These are phyloP conservation scores for Apiosordaria backusii DNA, from an alignment of 495 filamentous ascomycete species.

Conservation along the genomic window DNA sequence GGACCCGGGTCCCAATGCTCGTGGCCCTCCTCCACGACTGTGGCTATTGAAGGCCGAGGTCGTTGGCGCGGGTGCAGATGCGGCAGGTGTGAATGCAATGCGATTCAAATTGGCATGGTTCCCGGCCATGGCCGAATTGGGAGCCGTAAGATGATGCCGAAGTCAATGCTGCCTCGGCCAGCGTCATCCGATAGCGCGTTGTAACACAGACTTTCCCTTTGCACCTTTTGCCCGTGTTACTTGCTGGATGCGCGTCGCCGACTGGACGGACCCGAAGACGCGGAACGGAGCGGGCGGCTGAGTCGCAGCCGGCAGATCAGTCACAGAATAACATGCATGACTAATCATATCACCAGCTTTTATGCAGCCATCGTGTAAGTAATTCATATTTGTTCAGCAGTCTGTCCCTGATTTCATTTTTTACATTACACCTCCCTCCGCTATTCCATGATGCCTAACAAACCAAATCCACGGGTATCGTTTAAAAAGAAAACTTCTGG, in stretches of 20 bases:
- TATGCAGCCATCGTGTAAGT: neutral
- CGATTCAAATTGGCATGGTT: neutral
- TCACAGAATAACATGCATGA: neutral
- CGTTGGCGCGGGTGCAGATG: neutral
- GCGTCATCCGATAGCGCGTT: neutral
- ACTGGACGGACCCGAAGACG: neutral
- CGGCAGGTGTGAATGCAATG: neutral
- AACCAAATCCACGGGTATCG: too few relatives aligned
- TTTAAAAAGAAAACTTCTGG: slow-evolving; percentile 32
- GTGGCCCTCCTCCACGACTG: neutral
- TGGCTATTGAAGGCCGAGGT: neutral
- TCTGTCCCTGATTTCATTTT: too few relatives aligned
- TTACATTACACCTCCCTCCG: too few relatives aligned
- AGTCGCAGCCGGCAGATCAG: neutral
- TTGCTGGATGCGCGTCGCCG: neutral
- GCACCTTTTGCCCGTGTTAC: neutral
- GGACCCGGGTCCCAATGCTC: neutral
- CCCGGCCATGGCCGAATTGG: neutral
- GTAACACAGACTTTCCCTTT: neutral
- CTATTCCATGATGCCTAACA: too few relatives aligned
- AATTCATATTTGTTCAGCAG: too few relatives aligned
- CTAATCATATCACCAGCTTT: neutral
- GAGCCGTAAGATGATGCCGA: neutral
- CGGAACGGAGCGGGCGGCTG: neutral
- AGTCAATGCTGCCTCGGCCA: neutral